A percentile compares a stretch with the other conserved stretches of the same genome.
Evolutionary conservation across 768 basidiomycete species (phyloP).

Genomic region (Mycena metata): DNA sequence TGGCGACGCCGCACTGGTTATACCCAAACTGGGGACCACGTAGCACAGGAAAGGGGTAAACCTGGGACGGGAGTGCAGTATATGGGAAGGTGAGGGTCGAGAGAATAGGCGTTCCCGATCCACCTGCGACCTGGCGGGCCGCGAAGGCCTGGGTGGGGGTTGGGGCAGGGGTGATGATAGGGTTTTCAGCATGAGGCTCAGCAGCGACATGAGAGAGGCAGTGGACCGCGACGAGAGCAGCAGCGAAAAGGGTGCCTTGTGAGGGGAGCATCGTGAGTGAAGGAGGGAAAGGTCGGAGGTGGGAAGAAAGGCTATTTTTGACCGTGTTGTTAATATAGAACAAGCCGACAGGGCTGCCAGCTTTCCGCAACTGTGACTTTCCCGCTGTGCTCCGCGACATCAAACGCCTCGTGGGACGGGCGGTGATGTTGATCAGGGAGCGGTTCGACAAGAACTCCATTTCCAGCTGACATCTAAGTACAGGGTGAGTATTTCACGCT

Average conservation of each 20-base stretch:
- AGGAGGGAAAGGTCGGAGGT: not conserved
- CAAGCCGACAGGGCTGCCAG: too few species aligned
- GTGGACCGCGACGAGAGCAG: conserved; percentile 20
- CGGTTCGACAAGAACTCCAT: too few species aligned
- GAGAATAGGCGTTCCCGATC: conserved; percentile 29
- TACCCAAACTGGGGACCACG: conserved; percentile 32
- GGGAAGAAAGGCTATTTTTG: conserved; percentile 2
- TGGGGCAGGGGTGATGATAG: conserved; percentile 20
- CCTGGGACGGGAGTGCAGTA: conserved; percentile 30
- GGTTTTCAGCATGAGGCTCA: conserved; percentile 14
- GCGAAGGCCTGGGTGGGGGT: conserved; percentile 30
- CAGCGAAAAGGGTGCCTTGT: conserved; percentile 22
- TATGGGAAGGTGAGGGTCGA: conserved; percentile 27
- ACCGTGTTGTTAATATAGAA: too few species aligned
- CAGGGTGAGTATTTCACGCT: too few species aligned
- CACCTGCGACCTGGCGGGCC: conserved; percentile 30
- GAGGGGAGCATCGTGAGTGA: conserved; percentile 26
- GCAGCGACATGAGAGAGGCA: conserved; percentile 20
- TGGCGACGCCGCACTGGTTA: conserved; percentile 29
- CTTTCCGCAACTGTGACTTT: too few species aligned
- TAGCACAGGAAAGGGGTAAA: conserved; percentile 32
- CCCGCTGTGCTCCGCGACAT: too few species aligned
- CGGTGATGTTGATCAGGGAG: too few species aligned
- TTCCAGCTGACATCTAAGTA: too few species aligned
- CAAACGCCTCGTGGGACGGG: too few species aligned